A percentile compares a stretch with the other conserved stretches of the same genome.
These are phyloP conservation scores for Golubevia sp. DNA, from an alignment of 1,284 basidiomycete species.

Conservation along the genomic window DNA sequence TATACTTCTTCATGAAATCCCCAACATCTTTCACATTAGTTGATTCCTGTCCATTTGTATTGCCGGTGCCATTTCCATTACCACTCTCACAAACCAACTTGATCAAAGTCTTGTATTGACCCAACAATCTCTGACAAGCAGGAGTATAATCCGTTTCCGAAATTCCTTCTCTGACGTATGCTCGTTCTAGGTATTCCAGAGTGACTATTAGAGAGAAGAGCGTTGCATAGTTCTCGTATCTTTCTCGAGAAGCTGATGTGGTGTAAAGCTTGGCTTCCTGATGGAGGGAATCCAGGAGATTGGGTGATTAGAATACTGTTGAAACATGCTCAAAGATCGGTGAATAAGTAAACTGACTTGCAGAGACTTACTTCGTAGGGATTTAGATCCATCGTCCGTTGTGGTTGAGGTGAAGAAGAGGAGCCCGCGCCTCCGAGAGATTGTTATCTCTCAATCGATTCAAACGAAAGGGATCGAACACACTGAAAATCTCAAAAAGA, in stretches of 20 bases:
- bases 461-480: too few relatives aligned
- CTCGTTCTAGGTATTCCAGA: conserved; percentile 91
- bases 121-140: conserved; percentile 85
- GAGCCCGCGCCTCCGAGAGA: too few relatives aligned
- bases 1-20: conserved; percentile 87
- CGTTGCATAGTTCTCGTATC: conserved; percentile 84
- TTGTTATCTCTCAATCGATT: too few relatives aligned
- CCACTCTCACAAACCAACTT: conserved; percentile 88
- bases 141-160: conserved; percentile 72
- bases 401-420: too few relatives aligned
- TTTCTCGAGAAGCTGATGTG: conserved; percentile 86
- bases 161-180: conserved; percentile 73
- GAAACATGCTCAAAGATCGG: too few relatives aligned
- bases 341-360: too few relatives aligned
- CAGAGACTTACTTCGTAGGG: too few relatives aligned
- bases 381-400: too few relatives aligned
- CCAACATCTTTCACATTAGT: conserved; percentile 30
- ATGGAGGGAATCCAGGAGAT: too few relatives aligned
- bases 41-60: conserved; percentile 4
- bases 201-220: conserved; percentile 88
- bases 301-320: not conserved
- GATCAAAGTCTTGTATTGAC: conserved; percentile 95
- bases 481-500: too few relatives aligned
- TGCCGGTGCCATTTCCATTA: conserved; percentile 22
- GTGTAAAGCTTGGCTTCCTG: conserved; percentile 87